Conservation (phyloP, 2,329 filamentous ascomycete genomes). For the Colletotrichum gigasporum region DNA sequence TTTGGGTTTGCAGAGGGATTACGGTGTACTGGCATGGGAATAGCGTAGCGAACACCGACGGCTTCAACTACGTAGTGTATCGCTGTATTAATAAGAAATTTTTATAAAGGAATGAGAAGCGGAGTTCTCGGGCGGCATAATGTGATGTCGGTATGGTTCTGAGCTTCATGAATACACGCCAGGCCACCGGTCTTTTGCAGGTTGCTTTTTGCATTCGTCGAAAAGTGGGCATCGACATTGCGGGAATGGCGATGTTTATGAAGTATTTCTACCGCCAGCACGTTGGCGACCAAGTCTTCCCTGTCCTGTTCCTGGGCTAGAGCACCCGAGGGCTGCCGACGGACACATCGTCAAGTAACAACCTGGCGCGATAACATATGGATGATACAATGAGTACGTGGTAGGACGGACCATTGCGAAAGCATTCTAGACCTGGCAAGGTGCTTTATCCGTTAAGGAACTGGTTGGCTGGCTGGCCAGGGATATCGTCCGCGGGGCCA, state of each 20-base stretch:
- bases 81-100: slow-evolving; percentile 29
- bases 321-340: background rate
- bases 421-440: background rate
- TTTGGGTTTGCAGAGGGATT: slow-evolving; percentile 19
- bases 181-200: background rate
- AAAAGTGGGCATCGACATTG: background rate
- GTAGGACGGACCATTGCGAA: too few species aligned
- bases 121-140: background rate
- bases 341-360: background rate
- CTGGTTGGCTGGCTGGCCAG: slow-evolving; percentile 26
- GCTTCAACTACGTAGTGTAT: slow-evolving; percentile 24
- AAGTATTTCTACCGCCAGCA: too few species aligned
- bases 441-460: slow-evolving; percentile 16
- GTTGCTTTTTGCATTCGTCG: background rate
- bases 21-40: slow-evolving; percentile 27
- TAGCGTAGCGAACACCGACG: slow-evolving; percentile 18
- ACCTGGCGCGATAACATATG: background rate
- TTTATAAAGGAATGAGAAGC: background rate
- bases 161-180: slow-evolving; percentile 9
- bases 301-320: slow-evolving; percentile 8
- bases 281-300: too few species aligned
- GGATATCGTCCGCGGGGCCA: background rate
- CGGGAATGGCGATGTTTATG: background rate
- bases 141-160: background rate
- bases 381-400: slow-evolving; percentile 27